Base-by-base conservation (phyloP, 1,139 yeast species). In the Casaregolazyma lundiana region DNA sequence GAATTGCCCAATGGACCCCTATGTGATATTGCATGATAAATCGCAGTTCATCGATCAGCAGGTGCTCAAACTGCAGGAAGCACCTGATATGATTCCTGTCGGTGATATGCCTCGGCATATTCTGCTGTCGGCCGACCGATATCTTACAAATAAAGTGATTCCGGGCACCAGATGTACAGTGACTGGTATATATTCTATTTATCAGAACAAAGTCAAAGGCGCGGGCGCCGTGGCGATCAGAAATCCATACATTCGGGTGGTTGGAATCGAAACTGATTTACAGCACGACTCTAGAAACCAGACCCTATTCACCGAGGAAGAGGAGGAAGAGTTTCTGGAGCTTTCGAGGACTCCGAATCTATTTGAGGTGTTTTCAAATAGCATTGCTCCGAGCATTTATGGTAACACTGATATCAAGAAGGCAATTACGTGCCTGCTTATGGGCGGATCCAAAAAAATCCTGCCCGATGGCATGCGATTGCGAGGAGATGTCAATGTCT, bases 101-200 rank as follows among this genome's bases (percentile, higher is more conserved):
- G 98, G 99, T 53, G 99, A 92, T 70, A 84, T 92, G 90, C 99
- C 99, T 11, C 80, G 99, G 57, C 96, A 92, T 60, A 84, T 94
- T 44, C 66, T 88, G 51, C 73, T 94, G 56, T 87, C 94, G 43
- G 87, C 90, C 17, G 98, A 94, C 63, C 77, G 98, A 54, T 86
- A 87, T 56, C 72, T 92, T 64, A 84, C 97, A 20, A 92, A 92
- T 68, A 81, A 78, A 54, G 92, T 92, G 24, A 86, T 90, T 29
- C 99, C 99, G 0, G 99, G 99, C 40, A 87, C 95, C 0, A 75
- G 97, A 56, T 95, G 95, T 54, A 88, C 96, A 4, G 76, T 90
- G 39, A 80, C 87, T 45, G 99, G 98, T 44, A 83, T 92, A 41
- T 94, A 92, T 66, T 85, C 96, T 34, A 90, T 90, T 58, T 90